Base-by-base conservation (phyloP, 2,329 filamentous ascomycete species). In the Hirsutella minnesotensis region DNA sequence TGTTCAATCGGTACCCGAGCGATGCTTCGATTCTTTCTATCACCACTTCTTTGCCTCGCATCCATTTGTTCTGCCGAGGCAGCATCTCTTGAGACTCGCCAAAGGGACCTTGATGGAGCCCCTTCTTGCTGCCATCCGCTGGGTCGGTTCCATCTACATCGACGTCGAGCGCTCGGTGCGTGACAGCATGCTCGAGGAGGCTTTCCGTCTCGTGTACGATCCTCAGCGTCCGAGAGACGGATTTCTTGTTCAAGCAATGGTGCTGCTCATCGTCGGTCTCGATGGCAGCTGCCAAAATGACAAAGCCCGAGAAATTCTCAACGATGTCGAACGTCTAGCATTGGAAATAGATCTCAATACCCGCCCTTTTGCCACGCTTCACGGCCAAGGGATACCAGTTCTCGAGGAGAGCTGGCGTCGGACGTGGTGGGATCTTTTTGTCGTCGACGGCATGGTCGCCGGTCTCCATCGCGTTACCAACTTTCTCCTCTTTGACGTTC, bases 351-450 rank as follows among this genome's bases (percentile, higher is more conserved):
- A 83, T 0, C 73, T 95, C 61, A 80, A 94, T 56, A 77, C 75
- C 9, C 69, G 75, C 39, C 69, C 74, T 0, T 94, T 79, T 57
- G 81, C 86, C 1, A 62, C 70, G 0, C 61, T 71, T 5, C 69
- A 86, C 51, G 81, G 83, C 15, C 67, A 72, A 22, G 77, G 77
- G 5, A 76, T 83, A 46, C 69, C 77, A 0, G 68, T 87, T 2
- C 58, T 89, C 3, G 85, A 90, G 56, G 89, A 95, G 61, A 86
- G 82, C 57, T 83, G 86, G 76, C 76, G 87, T 16, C 73, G 89
- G 45, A 95, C 88, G 1, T 95, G 88, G 88, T 95, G 89, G 89
- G 87, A 79, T 47, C 57, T 79, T 4, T 90, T 82, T 56, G 74
- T 86, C n/a, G 75, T 86, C 13, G 87, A 94, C 57, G 86, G 83